phyloP scores from a whole-genome alignment of 805 yeast genomes.

The Pichia thaimueangensis region DNA sequence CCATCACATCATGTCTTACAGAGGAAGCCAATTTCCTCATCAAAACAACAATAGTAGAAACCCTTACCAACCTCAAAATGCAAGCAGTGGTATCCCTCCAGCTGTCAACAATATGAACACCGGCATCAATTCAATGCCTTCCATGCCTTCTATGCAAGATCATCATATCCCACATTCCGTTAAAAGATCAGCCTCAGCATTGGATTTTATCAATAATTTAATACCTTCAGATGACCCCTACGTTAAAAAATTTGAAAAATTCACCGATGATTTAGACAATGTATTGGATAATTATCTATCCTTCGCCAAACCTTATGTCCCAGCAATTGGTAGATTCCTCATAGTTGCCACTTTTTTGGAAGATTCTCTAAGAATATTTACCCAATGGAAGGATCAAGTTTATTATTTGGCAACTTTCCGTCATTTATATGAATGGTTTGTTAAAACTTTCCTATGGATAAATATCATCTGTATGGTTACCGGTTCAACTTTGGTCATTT shows the following conservation, averaged over 20 bases:
- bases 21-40: conserved; percentile 29
- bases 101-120: too few species aligned
- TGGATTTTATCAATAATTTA: conserved; percentile 24
- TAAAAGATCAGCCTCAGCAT: conserved; percentile 9
- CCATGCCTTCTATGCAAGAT: background rate
- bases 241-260: conserved; percentile 39
- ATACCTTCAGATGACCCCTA: conserved; percentile 29
- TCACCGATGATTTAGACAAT: conserved; percentile 50
- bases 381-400: conserved; percentile 91
- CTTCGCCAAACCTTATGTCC: conserved; percentile 66
- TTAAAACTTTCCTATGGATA: conserved; percentile 56
- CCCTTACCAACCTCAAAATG: conserved; percentile 3
- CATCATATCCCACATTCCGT: conserved; percentile 9
- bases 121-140: too few species aligned
- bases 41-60: conserved; percentile 4
- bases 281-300: conserved; percentile 43
- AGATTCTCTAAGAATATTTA: conserved; percentile 73
- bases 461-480: conserved; percentile 65
- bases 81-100: too few species aligned
- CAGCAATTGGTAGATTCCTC: conserved; percentile 80
- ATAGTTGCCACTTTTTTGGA: conserved; percentile 93
- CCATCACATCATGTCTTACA: conserved; percentile 26
- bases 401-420: conserved; percentile 76
- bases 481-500: conserved; percentile 66
- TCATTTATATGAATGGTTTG: conserved; percentile 70